Base-by-base conservation (phyloP, 306 rosid genomes). In the Prunus salicina region DNA sequence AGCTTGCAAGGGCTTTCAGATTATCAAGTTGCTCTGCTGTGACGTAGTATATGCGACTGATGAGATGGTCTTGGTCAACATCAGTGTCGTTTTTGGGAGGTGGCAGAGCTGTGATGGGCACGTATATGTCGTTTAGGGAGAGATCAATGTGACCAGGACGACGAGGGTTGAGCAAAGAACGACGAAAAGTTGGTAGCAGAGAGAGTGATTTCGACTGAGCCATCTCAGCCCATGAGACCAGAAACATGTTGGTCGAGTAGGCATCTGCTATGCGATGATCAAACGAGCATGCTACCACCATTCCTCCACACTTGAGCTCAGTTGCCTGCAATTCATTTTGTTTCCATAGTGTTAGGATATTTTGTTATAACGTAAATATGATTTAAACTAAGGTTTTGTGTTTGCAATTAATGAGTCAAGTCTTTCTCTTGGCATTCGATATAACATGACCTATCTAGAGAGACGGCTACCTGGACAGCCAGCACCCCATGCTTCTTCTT, bases 181-280 rank as follows among this genome's bases (percentile, higher is more conserved):
- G 77, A n/a, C 43, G 78, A 58, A 58, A n/a, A 12, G 30, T 70
- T 1, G 72, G 82, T 12, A 22, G 12, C 1, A 4, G 11, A 12
- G 84, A 43, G 63, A 76, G 76, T 13, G 86, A 74, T 53, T 82
- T 86, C 3, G 69, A 76, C 27, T 75, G 88, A 60, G 93, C 91
- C 80, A 82, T 79, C 56, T 82, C 55, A 12, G 97, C 93, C 98
- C 98, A 93, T 24, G 91, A 79, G 2, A 89, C 84, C 1, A 93
- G 72, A 19, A 93, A 88, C 95, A 93, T 89, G 88, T 93, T 88
- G 53, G 90, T 28, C 15, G 98, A 91, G 69, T 91, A 81, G 6
- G 93, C 97, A 72, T 91, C 98, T 0, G 98, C 89, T 15, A 93
- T 79, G 24, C 98, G 91, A 72, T 93, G 98, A 78, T 93, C 98